Percentiles rank a stretch among this genome's conserved stretches.
Evolutionary conservation across 495 filamentous ascomycete genomes (phyloP).

Genomic region (Neurospora cerealis): DNA sequence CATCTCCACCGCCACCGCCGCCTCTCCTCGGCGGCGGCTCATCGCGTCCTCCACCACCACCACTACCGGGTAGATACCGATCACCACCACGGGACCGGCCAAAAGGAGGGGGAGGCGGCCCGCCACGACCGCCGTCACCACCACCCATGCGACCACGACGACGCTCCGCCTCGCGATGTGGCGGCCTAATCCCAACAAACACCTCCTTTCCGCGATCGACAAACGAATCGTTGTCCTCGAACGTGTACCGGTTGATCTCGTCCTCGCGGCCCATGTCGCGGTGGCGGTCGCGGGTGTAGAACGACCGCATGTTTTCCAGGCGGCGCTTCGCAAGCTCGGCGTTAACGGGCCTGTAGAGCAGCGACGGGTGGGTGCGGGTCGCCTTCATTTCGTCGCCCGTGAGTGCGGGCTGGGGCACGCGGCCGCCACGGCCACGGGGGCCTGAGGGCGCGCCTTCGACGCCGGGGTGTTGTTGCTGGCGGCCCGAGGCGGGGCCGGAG

Average conservation of each 20-base stretch:
- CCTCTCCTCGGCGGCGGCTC: neutral
- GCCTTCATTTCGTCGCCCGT: constrained; percentile 3
- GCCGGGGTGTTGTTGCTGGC: constrained; percentile 16
- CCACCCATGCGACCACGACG: constrained; percentile 7
- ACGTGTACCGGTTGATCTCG: constrained; percentile 57
- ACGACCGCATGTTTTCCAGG: constrained; percentile 51
- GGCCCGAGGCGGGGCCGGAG: constrained; percentile 25
- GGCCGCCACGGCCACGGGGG: constrained; percentile 21
- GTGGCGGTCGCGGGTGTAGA: constrained; percentile 37
- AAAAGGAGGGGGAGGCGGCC: constrained; percentile 2
- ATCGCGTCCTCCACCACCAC: neutral
- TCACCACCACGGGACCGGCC: constrained; percentile 2
- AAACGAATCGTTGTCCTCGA: constrained; percentile 59
- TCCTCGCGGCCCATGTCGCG: constrained; percentile 50
- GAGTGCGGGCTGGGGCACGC: constrained; percentile 1
- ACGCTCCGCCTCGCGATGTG: constrained; percentile 31
- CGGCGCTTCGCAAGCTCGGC: constrained; percentile 49
- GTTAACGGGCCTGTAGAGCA: constrained; percentile 39
- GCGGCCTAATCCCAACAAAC: constrained; percentile 44
- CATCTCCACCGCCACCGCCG: constrained; percentile 2
- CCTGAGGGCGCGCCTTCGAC: constrained; percentile 34
- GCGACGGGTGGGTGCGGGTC: constrained; percentile 24
- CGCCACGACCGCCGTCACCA: neutral
- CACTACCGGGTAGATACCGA: constrained; percentile 1
- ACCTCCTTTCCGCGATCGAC: constrained; percentile 72